Base-by-base conservation (phyloP, 2,329 filamentous ascomycete genomes). In the Acephala macrosclerotiorum region DNA sequence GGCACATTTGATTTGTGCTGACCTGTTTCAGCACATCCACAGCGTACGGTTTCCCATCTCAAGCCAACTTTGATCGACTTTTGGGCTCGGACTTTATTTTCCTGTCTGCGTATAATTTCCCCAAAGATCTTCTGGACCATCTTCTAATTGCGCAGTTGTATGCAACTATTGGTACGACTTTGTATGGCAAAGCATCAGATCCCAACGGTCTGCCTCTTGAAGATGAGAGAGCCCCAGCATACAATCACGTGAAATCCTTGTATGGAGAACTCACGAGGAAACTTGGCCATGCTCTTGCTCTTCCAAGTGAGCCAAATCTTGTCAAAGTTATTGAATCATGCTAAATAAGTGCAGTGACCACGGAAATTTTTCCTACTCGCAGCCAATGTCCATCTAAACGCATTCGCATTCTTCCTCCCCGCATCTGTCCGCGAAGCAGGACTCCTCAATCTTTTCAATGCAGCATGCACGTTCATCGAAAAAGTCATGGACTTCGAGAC, bases 31-130 rank as follows among this genome's bases (percentile, higher is more conserved):
- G 85, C 60, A 87, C 90, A 65, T 87, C 87, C 18, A 90, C 87
- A n/a, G 87, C 87, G n/a, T 87, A 89, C 73, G 89, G 89, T 12
- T 87, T 90, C 73, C 89, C 89, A 20, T 85, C 89, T 18, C 84
- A 85, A 67, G 89, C 84, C 40, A 79, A 83, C 8, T 40, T 36
- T 16, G 55, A 57, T 57, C 55, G 55, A 20, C 29, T 57, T 12
- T 38, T 57, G 18, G 35, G 55, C 9, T 40, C 29, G 5, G 22
- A 57, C 14, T 57, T 57, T 11, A 22, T 22, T 3, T 38, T 57
- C n/a, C 18, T 57, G 14, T 8, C 35, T 9, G 9, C 55, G 20
- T 38, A 35, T 22, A 16, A 57, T 22, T 22, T 57, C 18, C 29
- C 55, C 2, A 8, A 57, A 12, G 55, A 40, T 12, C 20, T 38